Percentiles rank a stretch among this genome's conserved stretches.
Evolutionary conservation across 306 rosid species (phyloP).

Genomic region (Crataegus laevigata): DNA sequence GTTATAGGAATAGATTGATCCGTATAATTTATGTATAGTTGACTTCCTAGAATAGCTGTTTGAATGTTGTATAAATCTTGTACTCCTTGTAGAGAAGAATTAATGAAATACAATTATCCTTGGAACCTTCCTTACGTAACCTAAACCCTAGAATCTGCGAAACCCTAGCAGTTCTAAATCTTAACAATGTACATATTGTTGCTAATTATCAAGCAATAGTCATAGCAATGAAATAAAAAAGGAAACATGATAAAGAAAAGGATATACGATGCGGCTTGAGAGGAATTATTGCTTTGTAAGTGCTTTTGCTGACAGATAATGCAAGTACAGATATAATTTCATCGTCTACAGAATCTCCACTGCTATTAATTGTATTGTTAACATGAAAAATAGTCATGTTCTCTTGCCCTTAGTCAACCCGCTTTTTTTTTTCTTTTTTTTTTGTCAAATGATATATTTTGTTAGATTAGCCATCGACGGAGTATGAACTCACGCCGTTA

Average conservation of each 20-base stretch:
- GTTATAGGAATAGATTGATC: no score
- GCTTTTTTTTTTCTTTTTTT: no score
- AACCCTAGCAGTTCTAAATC: no score
- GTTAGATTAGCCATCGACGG: no score
- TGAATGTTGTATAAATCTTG: no score
- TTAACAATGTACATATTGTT: not conserved
- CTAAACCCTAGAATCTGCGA: no score
- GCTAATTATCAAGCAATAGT: not conserved
- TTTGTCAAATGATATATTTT: no score
- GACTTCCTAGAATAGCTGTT: no score
- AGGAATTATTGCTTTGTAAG: not conserved
- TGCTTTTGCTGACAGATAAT: not conserved
- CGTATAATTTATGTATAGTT: no score
- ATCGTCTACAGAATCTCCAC: not conserved
- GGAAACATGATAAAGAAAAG: not conserved
- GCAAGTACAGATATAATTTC: not conserved
- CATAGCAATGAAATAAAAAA: not conserved
- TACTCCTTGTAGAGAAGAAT: no score
- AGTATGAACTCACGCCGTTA: no score
- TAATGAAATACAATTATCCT: no score
- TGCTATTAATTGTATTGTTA: not conserved
- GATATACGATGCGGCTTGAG: not conserved
- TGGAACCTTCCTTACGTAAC: fast-evolving
- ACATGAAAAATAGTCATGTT: not conserved
- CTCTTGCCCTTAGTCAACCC: not conserved